These are phyloP conservation scores for Xenoacremonium recifei DNA, from an alignment of 2,329 filamentous ascomycete genomes.

Conservation along the genomic window DNA sequence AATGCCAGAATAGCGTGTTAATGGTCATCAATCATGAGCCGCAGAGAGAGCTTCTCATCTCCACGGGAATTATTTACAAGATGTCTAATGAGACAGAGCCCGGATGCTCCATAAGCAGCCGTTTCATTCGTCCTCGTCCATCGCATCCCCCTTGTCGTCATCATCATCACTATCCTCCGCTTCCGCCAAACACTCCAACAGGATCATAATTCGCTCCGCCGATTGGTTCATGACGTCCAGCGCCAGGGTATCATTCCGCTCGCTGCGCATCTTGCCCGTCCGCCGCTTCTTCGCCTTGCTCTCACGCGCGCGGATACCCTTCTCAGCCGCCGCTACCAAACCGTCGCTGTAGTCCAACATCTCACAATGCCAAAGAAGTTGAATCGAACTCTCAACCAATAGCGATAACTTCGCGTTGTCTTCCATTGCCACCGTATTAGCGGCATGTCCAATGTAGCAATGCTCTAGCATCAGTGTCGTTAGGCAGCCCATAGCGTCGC, in stretches of 20 bases:
- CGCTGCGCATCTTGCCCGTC: conserved; percentile 29
- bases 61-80: not conserved
- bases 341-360: conserved; percentile 32
- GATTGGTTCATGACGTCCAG: conserved; percentile 44
- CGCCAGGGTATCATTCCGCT: conserved; percentile 40
- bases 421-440: conserved; percentile 56
- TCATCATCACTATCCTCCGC: conserved; percentile 15
- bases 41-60: conserved; percentile 3
- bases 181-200: conserved; percentile 36
- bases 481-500: conserved; percentile 37
- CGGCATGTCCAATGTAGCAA: conserved; percentile 65
- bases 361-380: conserved; percentile 45
- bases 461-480: conserved; percentile 47
- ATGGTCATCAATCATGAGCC: conserved; percentile 16
- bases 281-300: conserved; percentile 45
- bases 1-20: not conserved
- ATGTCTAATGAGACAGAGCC: too few relatives aligned
- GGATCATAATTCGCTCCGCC: conserved; percentile 38
- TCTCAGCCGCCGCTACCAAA: conserved; percentile 40
- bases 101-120: too few relatives aligned
- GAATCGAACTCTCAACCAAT: conserved; percentile 63
- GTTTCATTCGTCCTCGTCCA: not conserved
- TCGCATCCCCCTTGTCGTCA: conserved; percentile 5
- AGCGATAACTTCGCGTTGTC: conserved; percentile 75
- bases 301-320: conserved; percentile 48